Base-by-base conservation (phyloP, 192 early-diverging fungal species). In the Coemansia sp. region DNA sequence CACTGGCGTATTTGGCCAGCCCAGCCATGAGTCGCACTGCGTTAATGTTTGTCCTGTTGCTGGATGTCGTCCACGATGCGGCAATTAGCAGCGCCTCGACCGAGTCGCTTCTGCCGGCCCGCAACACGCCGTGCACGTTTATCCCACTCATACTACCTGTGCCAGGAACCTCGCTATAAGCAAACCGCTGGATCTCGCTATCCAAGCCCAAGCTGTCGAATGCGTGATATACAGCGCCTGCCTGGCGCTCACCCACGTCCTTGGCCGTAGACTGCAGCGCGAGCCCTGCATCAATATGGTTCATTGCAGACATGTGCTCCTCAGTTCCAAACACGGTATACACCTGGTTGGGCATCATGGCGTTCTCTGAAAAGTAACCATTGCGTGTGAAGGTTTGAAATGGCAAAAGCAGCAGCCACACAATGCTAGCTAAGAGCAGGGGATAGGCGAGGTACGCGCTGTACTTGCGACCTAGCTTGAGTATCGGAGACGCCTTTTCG, bases 21-120 rank as follows among this genome's bases (percentile, higher is more conserved):
- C 70, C 77, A 0, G 74, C 76, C 70, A 84, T 46, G 64, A 84
- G 21, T 23, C 72, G 50, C 28, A 82, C 57, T 39, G 68, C 70
- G 47, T 73, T 75, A 14, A 55, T 37, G 67, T 74, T 74, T 33
- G 68, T 70, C n/a, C 82, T 73, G 14, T 87, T 89, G 66, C 85
- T 85, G 6, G 76, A 79, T 14, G 89, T 89, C 60, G 69, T 85
- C 92, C 92, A 95, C 33, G 95, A 86, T 10, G 94, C 94, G 28
- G 90, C 91, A 14, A 98, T 69, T 8, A 97, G 85, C 28, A 98
- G 70, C 13, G 94, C 90, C 76, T 98, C 96, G 14, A 93, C 95
- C 4, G 92, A 91, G 67, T 96, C 94, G 58, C 89, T 88, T 10
- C 95, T 83, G 6, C 94, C 91, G 17, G 96, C 92, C 19, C 91